Evolutionary conservation across 495 filamentous ascomycete genomes (phyloP).

Genomic region (Cercophora samala): DNA sequence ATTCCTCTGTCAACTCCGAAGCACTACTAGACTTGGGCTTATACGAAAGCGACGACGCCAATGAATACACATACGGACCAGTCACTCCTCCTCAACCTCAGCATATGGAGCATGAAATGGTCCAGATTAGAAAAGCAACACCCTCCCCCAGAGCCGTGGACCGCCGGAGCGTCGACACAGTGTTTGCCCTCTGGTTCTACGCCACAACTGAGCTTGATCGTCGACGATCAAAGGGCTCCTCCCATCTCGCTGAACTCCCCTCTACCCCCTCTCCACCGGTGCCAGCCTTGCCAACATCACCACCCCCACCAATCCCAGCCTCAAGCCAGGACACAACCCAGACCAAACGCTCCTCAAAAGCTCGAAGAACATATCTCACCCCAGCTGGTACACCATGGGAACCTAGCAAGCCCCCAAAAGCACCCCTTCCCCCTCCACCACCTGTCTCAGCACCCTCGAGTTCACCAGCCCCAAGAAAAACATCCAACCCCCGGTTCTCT

Average conservation of each 20-base stretch:
- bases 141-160: constrained; percentile 3
- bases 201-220: not conserved
- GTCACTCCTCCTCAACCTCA: not conserved
- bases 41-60: not conserved
- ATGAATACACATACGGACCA: not conserved
- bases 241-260: constrained; percentile 15
- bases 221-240: not conserved
- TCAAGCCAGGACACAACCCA: not conserved
- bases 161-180: constrained; percentile 19
- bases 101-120: not conserved
- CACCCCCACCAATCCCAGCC: constrained; percentile 5
- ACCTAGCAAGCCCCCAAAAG: not conserved
- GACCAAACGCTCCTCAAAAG: not conserved
- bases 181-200: constrained; percentile 19
- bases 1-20: constrained; percentile 12
- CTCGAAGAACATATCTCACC: constrained; percentile 16
- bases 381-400: constrained; percentile 21
- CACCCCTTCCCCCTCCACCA: not conserved
- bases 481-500: constrained; percentile 1
- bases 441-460: not conserved
- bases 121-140: not conserved
- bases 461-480: not conserved
- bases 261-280: not conserved
- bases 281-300: not conserved
- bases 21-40: constrained; percentile 6